Evolutionary conservation across 257 asterid genomes (phyloP).

Genomic region (Solanum appendiculatum): DNA sequence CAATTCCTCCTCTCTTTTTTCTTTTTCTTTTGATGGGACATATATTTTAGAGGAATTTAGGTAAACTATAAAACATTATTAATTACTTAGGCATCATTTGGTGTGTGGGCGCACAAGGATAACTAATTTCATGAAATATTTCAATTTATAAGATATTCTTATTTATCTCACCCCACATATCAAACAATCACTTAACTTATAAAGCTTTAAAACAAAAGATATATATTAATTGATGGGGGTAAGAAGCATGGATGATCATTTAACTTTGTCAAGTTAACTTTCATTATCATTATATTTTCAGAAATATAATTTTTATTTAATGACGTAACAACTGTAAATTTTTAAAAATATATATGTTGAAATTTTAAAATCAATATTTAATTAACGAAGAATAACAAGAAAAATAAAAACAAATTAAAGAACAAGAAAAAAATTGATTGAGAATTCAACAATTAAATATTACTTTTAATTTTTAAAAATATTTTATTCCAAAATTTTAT

Average conservation of each 20-base stretch:
- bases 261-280: background rate
- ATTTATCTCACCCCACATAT: background rate
- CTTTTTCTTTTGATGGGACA: background rate
- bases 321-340: background rate
- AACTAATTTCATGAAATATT: background rate
- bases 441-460: no score
- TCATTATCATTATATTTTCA: no score
- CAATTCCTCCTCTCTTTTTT: background rate
- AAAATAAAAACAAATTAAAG: no score
- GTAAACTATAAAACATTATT: background rate
- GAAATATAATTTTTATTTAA: no score
- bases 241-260: background rate
- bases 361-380: no score
- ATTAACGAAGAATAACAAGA: background rate
- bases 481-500: background rate
- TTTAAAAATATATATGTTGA: no score
- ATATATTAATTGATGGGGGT: background rate
- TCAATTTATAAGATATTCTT: background rate
- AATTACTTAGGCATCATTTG: background rate
- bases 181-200: background rate
- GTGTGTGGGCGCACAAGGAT: background rate
- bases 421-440: no score
- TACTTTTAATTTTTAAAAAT: no score
- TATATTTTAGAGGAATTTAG: background rate
- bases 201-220: background rate